Base-by-base conservation (phyloP, 345 rosid species). In the Nephelium lappaceum region DNA sequence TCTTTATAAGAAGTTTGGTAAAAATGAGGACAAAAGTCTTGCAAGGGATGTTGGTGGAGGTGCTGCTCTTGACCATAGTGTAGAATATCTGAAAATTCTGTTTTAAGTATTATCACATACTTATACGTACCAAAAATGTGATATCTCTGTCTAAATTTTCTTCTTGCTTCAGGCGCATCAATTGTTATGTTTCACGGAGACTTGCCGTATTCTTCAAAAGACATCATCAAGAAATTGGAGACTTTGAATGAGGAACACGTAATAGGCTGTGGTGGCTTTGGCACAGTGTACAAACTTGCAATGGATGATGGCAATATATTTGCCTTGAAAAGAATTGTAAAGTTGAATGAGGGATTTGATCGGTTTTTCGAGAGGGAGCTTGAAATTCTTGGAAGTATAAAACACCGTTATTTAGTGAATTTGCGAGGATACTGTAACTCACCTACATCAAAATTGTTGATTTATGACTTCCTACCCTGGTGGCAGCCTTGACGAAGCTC, bases 101-200 rank as follows among this genome's bases (percentile, higher is more conserved):
- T 62, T 60, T 80, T 19, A 8, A 62, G 45, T 60, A 72, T 43
- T 24, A 23, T 77, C 71, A 47, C 18, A 39, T 65, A 62, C 7
- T 76, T 45, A 15, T 66, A 67, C 60, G 61, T 77, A 36, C 61
- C 68, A 62, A 58, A 69, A 71, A 79, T 47, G 72, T 24, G 64
- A 15, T 39, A 53, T 72, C 65, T 68, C 61, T 73, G 9, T 74
- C 74, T 8, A 36, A 21, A 41, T 58, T 64, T 65, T 81, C 42
- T 72, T 82, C 67, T 66, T 78, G 49, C 62, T 85, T 75, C 86
- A 96, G 99, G 99, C 81, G 98, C 98, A 71, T 96, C 99, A 24
- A 88, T 96, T 47, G 93, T 96, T 81, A 94, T 96, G 98, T 96
- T 96, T 83, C 98, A 96, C 79, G 99, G 98, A 79, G 98, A 96